These are phyloP conservation scores for Chlorella sp. DNA, from an alignment of 139 green algal species.

Conservation along the genomic window DNA sequence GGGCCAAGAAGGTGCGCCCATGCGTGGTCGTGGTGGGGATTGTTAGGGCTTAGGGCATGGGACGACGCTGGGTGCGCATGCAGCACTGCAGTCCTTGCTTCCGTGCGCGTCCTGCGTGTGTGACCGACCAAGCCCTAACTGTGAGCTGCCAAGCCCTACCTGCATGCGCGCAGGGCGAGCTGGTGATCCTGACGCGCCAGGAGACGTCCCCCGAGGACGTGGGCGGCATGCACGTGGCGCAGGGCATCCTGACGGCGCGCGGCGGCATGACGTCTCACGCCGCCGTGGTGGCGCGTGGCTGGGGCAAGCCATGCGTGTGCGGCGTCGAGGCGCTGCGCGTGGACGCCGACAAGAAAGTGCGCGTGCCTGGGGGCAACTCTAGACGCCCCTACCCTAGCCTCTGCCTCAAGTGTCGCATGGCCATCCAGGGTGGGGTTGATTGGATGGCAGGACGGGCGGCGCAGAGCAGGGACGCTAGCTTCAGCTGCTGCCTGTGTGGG, in stretches of 20 bases:
- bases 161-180: conserved; percentile 47
- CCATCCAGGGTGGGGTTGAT: too few relatives aligned
- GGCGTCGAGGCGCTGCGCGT: conserved; percentile 1
- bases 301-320: conserved; percentile 34
- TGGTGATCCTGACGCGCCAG: conserved; percentile 62
- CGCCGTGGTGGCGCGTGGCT: conserved; percentile 79
- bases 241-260: conserved; percentile 71
- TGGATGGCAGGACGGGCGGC: too few relatives aligned
- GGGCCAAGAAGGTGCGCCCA: conserved; percentile 47
- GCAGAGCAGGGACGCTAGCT: too few relatives aligned
- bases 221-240: conserved; percentile 57
- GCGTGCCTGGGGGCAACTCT: too few relatives aligned
- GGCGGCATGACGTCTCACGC: conserved; percentile 87
- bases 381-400: too few relatives aligned
- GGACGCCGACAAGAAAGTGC: too few relatives aligned
- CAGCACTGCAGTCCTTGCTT: neutral
- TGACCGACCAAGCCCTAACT: neutral
- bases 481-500: too few relatives aligned
- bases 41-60: too few relatives aligned
- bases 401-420: too few relatives aligned
- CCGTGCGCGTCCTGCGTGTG: neutral
- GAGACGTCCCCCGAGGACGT: conserved; percentile 88
- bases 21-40: too few relatives aligned
- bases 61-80: too few relatives aligned
- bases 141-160: conserved; percentile 72